Evolutionary conservation across 495 filamentous ascomycete species (phyloP).

Genomic region (Penicillium coffeae): DNA sequence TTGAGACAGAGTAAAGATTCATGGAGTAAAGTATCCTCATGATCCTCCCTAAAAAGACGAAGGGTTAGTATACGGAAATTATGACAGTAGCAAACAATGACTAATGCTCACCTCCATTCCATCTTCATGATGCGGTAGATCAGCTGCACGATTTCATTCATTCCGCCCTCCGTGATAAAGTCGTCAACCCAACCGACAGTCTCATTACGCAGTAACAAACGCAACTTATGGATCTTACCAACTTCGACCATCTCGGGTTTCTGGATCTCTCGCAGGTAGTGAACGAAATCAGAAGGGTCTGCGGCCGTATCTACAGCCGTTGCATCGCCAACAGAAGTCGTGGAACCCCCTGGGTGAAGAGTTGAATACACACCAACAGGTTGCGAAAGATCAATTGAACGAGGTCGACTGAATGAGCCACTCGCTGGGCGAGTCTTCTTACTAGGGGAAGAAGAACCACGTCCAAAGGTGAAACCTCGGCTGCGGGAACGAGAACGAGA

Average conservation of each 20-base stretch:
- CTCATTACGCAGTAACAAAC: conserved; percentile 87
- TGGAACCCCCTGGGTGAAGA: conserved; percentile 38
- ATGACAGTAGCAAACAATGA: neutral
- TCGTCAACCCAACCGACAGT: conserved; percentile 90
- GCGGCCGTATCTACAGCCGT: conserved; percentile 45
- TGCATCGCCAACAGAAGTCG: conserved; percentile 39
- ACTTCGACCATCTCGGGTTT: conserved; percentile 82
- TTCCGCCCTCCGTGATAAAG: conserved; percentile 84
- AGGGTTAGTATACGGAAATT: too few species aligned
- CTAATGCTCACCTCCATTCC: conserved; percentile 79
- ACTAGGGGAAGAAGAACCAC: conserved; percentile 52
- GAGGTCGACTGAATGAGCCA: conserved; percentile 38
- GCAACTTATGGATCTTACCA: conserved; percentile 89
- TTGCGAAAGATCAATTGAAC: conserved; percentile 38
- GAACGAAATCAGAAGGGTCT: conserved; percentile 74
- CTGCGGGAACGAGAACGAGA: conserved; percentile 62
- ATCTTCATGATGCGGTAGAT: conserved; percentile 88
- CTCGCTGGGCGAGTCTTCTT: conserved; percentile 54
- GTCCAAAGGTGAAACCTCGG: conserved; percentile 70
- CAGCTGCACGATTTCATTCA: conserved; percentile 84
- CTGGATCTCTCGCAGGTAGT: conserved; percentile 70
- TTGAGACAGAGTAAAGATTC: conserved; percentile 93
- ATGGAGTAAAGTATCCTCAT: conserved; percentile 89
- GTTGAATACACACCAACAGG: conserved; percentile 47
- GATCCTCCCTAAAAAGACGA: conserved; percentile 69